Conservation (phyloP, 1,284 basidiomycete genomes). For the Volvariella volvacea region DNA sequence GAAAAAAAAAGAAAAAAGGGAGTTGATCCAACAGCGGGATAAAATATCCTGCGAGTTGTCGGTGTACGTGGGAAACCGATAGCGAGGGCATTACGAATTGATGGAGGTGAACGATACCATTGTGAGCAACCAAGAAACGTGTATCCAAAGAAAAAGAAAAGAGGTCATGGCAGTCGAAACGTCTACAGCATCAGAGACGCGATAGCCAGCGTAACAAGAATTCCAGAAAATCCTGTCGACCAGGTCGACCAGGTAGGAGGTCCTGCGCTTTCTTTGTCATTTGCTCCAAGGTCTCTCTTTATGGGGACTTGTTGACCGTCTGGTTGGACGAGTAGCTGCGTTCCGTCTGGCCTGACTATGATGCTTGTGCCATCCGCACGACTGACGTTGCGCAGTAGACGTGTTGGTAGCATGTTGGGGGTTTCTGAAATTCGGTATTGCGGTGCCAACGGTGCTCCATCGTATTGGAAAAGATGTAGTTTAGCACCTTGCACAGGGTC, state of each 20-base stretch:
- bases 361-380: conserved; percentile 2
- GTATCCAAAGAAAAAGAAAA: conserved; percentile 6
- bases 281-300: conserved; percentile 16
- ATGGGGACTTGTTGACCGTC: conserved; percentile 9
- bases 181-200: conserved; percentile 12
- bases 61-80: not conserved
- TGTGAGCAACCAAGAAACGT: conserved; percentile 6
- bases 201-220: conserved; percentile 5
- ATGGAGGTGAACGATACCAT: conserved; percentile 4
- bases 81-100: conserved; percentile 4
- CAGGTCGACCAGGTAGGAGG: not conserved
- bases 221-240: conserved; percentile 1
- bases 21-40: conserved; percentile 5
- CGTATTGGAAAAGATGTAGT: conserved; percentile 60
- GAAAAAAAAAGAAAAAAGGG: conserved; percentile 1
- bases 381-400: conserved; percentile 38
- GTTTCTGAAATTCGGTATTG: conserved; percentile 49
- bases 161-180: conserved; percentile 6
- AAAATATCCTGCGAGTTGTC: conserved; percentile 8
- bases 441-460: conserved; percentile 57
- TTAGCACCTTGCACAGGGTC: conserved; percentile 50
- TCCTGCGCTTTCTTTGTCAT: not conserved
- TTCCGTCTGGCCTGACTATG: not conserved
- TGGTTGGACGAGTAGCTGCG: conserved; percentile 13
- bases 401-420: conserved; percentile 65